Conservation (phyloP, 2,329 filamentous ascomycete genomes). For the Microdochium trichocladiopsis region DNA sequence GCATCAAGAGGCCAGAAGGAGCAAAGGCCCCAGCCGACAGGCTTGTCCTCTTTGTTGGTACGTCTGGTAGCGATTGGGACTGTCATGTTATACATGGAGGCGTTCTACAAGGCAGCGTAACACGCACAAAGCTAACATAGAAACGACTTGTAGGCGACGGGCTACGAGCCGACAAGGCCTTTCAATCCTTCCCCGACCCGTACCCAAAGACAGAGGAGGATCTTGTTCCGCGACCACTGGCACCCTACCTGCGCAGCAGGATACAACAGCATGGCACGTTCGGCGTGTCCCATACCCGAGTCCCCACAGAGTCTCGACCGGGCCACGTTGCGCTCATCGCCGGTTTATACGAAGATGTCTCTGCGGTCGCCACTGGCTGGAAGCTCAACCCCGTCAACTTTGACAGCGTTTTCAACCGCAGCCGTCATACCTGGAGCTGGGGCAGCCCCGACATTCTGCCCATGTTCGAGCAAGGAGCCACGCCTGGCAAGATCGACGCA, state of each 20-base stretch:
- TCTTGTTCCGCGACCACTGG: slow-evolving; percentile 69
- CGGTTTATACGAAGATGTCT: slow-evolving; percentile 95
- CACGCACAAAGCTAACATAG: no score
- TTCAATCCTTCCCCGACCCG: slow-evolving; percentile 87
- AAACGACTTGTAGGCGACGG: slow-evolving; percentile 67
- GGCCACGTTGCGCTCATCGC: slow-evolving; percentile 97
- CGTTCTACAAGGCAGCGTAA: no score
- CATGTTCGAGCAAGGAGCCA: slow-evolving; percentile 94
- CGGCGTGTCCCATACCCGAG: slow-evolving; percentile 92
- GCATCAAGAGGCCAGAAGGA: slow-evolving; percentile 52
- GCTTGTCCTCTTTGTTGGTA: slow-evolving; percentile 89
- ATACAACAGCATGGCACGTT: slow-evolving; percentile 89
- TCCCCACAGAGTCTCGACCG: slow-evolving; percentile 92
- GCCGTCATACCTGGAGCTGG: slow-evolving; percentile 97
- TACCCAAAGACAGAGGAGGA: slow-evolving; percentile 61
- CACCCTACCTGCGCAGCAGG: slow-evolving; percentile 84
- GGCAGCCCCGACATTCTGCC: slow-evolving; percentile 94
- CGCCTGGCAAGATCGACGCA: slow-evolving; percentile 80
- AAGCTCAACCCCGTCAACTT: slow-evolving; percentile 98
- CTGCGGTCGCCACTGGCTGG: slow-evolving; percentile 94
- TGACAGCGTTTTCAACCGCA: slow-evolving; percentile 97
- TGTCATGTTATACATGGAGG: no score
- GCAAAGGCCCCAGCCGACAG: slow-evolving; percentile 76
- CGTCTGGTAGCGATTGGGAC: slow-evolving; percentile 12
- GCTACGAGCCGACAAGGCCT: slow-evolving; percentile 93